Evolutionary conservation across 768 basidiomycete genomes (phyloP).

Genomic region (Suillus clintonianus): DNA sequence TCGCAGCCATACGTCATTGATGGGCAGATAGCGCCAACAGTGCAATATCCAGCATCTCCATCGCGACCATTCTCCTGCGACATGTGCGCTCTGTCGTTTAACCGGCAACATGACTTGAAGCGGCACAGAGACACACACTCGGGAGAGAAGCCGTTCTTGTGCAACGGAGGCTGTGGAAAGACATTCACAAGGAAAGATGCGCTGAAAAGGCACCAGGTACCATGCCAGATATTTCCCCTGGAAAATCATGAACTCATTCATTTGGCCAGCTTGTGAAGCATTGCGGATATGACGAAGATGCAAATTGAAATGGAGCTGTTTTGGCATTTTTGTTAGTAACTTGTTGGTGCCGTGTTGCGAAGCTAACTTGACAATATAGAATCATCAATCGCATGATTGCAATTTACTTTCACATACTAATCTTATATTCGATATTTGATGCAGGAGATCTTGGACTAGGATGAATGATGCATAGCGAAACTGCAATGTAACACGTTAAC

Average conservation of each 20-base stretch:
- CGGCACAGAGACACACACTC: slow-evolving; percentile 84
- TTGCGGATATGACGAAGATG: slow-evolving; percentile 70
- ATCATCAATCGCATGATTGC: slow-evolving; percentile 1
- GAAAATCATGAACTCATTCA: slow-evolving; percentile 17
- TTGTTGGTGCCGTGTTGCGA: not conserved
- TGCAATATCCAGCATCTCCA: slow-evolving; percentile 61
- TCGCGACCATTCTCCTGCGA: slow-evolving; percentile 67
- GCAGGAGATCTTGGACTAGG: not conserved
- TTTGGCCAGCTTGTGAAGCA: slow-evolving; percentile 67
- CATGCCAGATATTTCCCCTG: slow-evolving; percentile 17
- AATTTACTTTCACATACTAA: slow-evolving; percentile 7
- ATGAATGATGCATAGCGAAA: not conserved
- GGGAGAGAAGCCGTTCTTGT: slow-evolving; percentile 81
- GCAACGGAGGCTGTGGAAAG: slow-evolving; percentile 84
- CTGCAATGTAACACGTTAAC: slow-evolving; percentile 6
- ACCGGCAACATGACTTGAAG: slow-evolving; percentile 83
- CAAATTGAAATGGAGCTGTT: slow-evolving; percentile 12
- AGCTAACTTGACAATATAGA: slow-evolving; percentile 4
- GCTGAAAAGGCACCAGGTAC: slow-evolving; percentile 81
- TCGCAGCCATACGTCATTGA: not conserved
- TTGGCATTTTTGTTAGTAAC: not conserved
- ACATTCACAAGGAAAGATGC: slow-evolving; percentile 88
- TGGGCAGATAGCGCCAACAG: slow-evolving; percentile 15
- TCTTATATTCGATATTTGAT: slow-evolving; percentile 2
- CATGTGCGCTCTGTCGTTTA: slow-evolving; percentile 79